Evolutionary conservation across 2,329 filamentous ascomycete species (phyloP), one percentile per base, ranked within the genome.

Genomic region (Exophiala alcalophila): DNA sequence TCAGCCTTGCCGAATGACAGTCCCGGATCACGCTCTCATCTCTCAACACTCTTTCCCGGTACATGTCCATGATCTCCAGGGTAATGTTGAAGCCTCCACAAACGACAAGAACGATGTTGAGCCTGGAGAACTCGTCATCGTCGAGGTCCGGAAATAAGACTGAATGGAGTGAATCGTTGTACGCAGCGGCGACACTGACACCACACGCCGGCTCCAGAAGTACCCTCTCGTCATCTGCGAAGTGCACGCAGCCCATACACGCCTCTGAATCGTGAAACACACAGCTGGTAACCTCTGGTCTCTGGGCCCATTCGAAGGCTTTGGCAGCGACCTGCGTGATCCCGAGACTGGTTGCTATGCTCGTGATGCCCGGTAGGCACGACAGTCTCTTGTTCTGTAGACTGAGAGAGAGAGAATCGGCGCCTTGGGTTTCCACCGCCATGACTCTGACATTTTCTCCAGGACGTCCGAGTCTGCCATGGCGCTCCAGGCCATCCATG

Each of bases 181-280:
- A 47, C 5, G 42, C 45, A 8, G 40, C 16, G 5, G 47, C 86
- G 9, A 94, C 66, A 36, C 83, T 84, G 4, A 91, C 88, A 1
- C 90, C 89, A 61, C 91, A 95, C 0, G 88, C 81, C 23, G 83
- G 71, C 68, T 97, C 90, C 3, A 94, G 86, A 43, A 95, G 70
- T 42, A 91, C 67, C 16, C 84, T 71, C 55, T 89, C 86, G 47
- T 94, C 88, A 53, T 95, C 85, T 6, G 86, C 83, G 49, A 96
- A 81, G 18, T 78, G 72, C 57, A 83, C 80, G 39, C 83, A 84
- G 3, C 81, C 88, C 66, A 82, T 77, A 12, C 86, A 87, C 0
- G 91, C 89, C 58, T 92, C 86, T 3, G 79, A 80, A 56, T 92
- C 86, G 2, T 72, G 73, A 6, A 91, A 70, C 0, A 87, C 82